These are phyloP conservation scores for Crepidotus variabilis DNA, from an alignment of 768 basidiomycete genomes.

Conservation along the genomic window DNA sequence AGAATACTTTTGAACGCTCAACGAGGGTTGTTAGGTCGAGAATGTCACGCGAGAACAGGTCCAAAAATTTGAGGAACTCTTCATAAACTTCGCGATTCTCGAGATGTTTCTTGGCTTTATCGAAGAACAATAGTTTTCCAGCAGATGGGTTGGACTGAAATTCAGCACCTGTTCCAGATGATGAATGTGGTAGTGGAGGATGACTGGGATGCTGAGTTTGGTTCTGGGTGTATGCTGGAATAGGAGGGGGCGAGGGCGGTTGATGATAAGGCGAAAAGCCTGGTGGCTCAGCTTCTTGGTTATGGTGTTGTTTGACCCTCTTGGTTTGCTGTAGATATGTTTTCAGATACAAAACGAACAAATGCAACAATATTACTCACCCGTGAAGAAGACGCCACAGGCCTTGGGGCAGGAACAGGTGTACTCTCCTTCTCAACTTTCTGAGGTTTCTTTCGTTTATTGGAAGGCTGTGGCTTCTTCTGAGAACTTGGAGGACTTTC, in stretches of 20 bases:
- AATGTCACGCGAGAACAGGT: slow-evolving; percentile 87
- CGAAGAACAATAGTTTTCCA: slow-evolving; percentile 91
- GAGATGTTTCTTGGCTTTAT: slow-evolving; percentile 79
- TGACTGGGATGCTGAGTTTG: slow-evolving; percentile 15
- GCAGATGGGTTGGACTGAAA: slow-evolving; percentile 37
- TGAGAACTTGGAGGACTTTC: slow-evolving; percentile 39
- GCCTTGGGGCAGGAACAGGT: slow-evolving; percentile 50
- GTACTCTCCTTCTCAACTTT: slow-evolving; percentile 65
- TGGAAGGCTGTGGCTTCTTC: slow-evolving; percentile 40
- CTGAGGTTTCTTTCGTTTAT: slow-evolving; percentile 57
- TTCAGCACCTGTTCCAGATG: slow-evolving; percentile 23
- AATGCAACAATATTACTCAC: slow-evolving; percentile 14
- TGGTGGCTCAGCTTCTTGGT: slow-evolving; percentile 52
- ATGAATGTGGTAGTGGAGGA: slow-evolving; percentile 19
- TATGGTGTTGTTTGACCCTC: slow-evolving; percentile 60
- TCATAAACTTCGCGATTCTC: slow-evolving; percentile 80
- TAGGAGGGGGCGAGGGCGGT: slow-evolving; percentile 37
- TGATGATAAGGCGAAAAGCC: slow-evolving; percentile 46
- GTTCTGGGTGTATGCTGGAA: slow-evolving; percentile 24
- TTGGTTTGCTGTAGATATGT: slow-evolving; percentile 42
- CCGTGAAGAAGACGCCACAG: slow-evolving; percentile 30
- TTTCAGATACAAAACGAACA: too few species aligned
- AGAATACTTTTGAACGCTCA: slow-evolving; percentile 74
- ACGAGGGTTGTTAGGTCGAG: slow-evolving; percentile 83
- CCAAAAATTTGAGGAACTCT: slow-evolving; percentile 92